Conservation (phyloP, 2,329 filamentous ascomycete species). For the Plectosphaerella sp. region DNA sequence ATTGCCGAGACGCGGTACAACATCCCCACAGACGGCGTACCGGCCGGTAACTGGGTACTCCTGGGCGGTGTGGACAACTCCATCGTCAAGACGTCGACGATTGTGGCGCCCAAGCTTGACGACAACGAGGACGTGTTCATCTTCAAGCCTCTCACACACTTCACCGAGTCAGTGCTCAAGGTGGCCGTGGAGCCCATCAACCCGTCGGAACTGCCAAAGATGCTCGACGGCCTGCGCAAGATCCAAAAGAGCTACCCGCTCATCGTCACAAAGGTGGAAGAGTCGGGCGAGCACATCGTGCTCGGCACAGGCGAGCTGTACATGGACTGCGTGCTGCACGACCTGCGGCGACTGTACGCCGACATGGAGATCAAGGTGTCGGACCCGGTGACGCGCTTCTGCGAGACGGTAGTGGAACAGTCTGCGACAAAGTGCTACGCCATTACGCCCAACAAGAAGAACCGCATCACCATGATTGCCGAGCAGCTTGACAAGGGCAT, state of each 20-base stretch:
- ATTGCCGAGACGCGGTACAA: conserved; percentile 93
- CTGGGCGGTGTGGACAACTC: conserved; percentile 93
- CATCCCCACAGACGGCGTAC: conserved; percentile 84
- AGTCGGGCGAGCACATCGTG: conserved; percentile 93
- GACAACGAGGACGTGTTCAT: conserved; percentile 92
- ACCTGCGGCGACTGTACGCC: conserved; percentile 86
- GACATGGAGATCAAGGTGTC: conserved; percentile 99
- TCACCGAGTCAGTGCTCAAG: conserved; percentile 97
- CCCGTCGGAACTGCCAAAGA: conserved; percentile 95
- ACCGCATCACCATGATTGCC: conserved; percentile 97
- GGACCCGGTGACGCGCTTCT: conserved; percentile 94
- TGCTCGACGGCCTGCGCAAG: conserved; percentile 93
- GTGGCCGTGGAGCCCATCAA: conserved; percentile 98
- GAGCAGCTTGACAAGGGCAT: conserved; percentile 95
- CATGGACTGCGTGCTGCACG: conserved; percentile 98
- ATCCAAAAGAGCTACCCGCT: conserved; percentile 98
- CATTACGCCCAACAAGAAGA: conserved; percentile 97
- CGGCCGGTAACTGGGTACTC: conserved; percentile 91
- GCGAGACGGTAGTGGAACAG: conserved; percentile 95
- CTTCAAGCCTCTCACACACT: conserved; percentile 88
- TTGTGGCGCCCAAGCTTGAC: conserved; percentile 74
- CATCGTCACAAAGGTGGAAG: conserved; percentile 94
- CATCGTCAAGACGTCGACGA: conserved; percentile 93
- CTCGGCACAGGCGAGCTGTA: conserved; percentile 97
- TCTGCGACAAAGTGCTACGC: conserved; percentile 98